Percentiles rank a stretch among this genome's conserved stretches.
phyloP scores from a whole-genome alignment of 106 monocot species.

The Cymbidium sinense region DNA sequence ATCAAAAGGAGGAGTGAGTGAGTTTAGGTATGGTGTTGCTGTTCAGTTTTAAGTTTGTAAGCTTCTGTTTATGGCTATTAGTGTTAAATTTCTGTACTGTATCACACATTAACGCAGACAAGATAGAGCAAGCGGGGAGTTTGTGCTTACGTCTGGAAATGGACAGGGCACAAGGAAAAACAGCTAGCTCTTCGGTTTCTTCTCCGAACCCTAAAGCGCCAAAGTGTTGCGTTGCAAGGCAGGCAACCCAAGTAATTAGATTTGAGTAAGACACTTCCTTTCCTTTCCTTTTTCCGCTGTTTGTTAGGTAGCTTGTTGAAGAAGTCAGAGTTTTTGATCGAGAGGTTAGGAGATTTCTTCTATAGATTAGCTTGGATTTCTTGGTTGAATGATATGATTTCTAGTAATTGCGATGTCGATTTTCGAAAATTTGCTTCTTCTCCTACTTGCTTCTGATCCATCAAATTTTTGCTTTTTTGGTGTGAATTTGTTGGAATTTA shows the following conservation, averaged over 20 bases:
- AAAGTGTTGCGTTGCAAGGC: neutral
- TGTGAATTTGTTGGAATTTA: neutral
- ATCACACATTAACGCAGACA: neutral
- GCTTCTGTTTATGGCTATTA: slow-evolving; percentile 4
- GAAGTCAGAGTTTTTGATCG: neutral
- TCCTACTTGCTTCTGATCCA: neutral
- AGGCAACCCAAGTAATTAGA: neutral
- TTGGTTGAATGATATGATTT: neutral
- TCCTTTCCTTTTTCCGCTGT: neutral
- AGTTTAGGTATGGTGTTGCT: neutral
- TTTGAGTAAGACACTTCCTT: neutral
- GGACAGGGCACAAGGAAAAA: neutral
- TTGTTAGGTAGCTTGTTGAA: neutral
- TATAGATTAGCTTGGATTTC: neutral
- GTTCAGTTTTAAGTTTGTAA: neutral
- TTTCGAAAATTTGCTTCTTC: no score
- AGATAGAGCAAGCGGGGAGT: neutral
- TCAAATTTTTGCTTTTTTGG: neutral
- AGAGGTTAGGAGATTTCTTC: neutral
- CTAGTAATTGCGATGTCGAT: neutral
- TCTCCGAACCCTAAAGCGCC: neutral
- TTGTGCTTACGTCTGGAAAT: neutral
- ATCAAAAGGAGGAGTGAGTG: neutral
- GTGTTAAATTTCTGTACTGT: neutral
- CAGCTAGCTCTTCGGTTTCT: neutral